Percentiles rank a stretch among this genome's conserved stretches.
Conservation (phyloP, 306 rosid species). For the Prunus campanulata region DNA sequence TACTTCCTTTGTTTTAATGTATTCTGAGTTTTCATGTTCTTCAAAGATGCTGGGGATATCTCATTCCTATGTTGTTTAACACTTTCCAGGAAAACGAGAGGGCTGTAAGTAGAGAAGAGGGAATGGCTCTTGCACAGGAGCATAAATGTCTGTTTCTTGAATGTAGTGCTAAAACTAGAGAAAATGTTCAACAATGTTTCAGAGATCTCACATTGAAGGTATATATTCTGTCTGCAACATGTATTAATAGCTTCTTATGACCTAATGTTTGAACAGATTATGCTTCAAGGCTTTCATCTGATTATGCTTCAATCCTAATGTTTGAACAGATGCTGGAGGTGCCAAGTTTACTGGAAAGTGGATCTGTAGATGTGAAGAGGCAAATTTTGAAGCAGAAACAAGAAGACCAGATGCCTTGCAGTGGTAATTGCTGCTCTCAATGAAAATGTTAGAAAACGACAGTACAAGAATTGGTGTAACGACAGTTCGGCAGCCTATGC, state of each 20-base stretch:
- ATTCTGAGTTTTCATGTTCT: not conserved
- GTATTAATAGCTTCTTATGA: too few relatives aligned
- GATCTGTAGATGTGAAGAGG: slow-evolving; percentile 56
- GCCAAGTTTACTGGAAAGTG: slow-evolving; percentile 65
- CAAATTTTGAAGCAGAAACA: slow-evolving; percentile 51
- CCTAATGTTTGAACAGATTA: too few relatives aligned
- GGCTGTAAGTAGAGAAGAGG: slow-evolving; percentile 78
- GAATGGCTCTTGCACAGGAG: slow-evolving; percentile 73
- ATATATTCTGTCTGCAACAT: not conserved
- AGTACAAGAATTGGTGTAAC: slow-evolving; percentile 12
- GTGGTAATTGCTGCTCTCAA: slow-evolving; percentile 53
- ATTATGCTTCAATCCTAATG: not conserved
- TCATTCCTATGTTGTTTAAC: not conserved
- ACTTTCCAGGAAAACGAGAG: slow-evolving; percentile 63
- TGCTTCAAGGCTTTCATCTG: slow-evolving; percentile 11
- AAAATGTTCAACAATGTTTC: slow-evolving; percentile 82
- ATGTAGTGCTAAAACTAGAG: slow-evolving; percentile 78
- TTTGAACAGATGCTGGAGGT: slow-evolving; percentile 63
- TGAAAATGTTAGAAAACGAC: slow-evolving; percentile 14
- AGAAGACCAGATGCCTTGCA: slow-evolving; percentile 24
- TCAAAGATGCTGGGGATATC: not conserved
- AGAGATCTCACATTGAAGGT: slow-evolving; percentile 71
- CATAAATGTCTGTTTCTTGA: slow-evolving; percentile 70
- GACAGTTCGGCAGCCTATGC: not conserved
- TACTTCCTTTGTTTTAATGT: not conserved